Percentiles rank a stretch among this genome's conserved stretches.
Evolutionary conservation across 75 land plant species (phyloP).

Genomic region (Sequoia sempervirens): DNA sequence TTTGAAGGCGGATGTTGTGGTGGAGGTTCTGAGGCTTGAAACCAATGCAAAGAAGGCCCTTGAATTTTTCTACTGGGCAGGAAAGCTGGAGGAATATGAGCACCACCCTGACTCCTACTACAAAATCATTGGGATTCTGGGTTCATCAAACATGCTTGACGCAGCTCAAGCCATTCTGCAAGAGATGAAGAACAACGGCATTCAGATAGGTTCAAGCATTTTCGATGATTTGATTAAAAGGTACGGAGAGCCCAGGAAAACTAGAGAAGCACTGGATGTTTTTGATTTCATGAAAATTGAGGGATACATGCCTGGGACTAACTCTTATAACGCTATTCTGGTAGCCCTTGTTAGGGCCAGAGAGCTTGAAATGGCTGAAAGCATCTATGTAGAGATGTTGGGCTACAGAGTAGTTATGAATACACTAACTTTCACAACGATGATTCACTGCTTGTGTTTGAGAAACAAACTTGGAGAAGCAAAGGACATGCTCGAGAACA

Average conservation of each 20-base stretch:
- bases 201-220: neutral
- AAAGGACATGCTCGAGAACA: slow-evolving; percentile 19
- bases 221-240: neutral
- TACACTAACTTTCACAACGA: slow-evolving; percentile 36
- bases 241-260: neutral
- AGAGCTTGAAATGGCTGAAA: slow-evolving; percentile 27
- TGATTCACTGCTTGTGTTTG: slow-evolving; percentile 34
- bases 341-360: slow-evolving; percentile 23
- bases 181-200: neutral
- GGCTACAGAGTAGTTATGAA: slow-evolving; percentile 15
- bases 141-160: slow-evolving; percentile 5
- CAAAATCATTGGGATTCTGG: slow-evolving; percentile 1
- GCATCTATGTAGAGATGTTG: slow-evolving; percentile 12
- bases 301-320: slow-evolving; percentile 4
- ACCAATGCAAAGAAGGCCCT: neutral
- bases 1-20: neutral
- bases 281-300: slow-evolving; percentile 15
- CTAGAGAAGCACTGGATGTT: slow-evolving; percentile 7
- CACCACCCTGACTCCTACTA: neutral
- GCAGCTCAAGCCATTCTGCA: neutral
- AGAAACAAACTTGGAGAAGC: slow-evolving; percentile 41
- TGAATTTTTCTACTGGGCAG: slow-evolving; percentile 6
- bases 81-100: neutral
- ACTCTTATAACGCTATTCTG: slow-evolving; percentile 30
- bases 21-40: neutral